Base-by-base conservation (phyloP, 2,329 filamentous ascomycete species). In the Sporothrix variecibatus region DNA sequence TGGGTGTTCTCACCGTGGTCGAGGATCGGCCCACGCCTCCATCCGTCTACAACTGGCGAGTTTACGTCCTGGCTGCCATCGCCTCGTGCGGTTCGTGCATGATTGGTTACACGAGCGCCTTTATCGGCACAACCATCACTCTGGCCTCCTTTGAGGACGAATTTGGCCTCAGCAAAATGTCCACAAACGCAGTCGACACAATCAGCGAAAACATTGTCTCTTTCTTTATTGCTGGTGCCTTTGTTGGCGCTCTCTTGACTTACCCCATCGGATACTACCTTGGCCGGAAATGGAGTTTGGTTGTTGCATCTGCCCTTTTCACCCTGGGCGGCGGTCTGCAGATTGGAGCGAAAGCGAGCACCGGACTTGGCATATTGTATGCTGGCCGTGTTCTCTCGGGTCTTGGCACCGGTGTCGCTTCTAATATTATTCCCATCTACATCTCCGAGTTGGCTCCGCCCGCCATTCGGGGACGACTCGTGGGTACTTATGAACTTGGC, bases 181-280 rank as follows among this genome's bases (percentile, higher is more conserved):
- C 40, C 40, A 43, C 6, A 43, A 15, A 12, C 9, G 40, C 3
- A 43, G 40, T 43, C 40, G 40, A 43, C 40, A 43, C 40, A 43
- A 43, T 43, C 40, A 78, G 82, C 1, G 87, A 91, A 82, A 95
- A 95, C 81, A 94, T 95, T 75, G 93, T 94, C 71, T 94, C 91
- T 38, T 88, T 92, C 72, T 95, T 94, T 83, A 93, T 95, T 82
- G 93, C 93, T 11, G 93, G 93, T 74, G 93, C 93, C 75, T 95
- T 96, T 84, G 95, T 95, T 78, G 93, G 93, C 70, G 89, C 91
- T n/a, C 83, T 94, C 60, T 87, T 88, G 75, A 91, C 90, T 73
- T 94, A 92, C 84, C 11, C 86, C 89, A 46, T 90, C 88, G 49
- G n/a, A 38, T 90, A 92, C 83, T 93, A 87, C 80, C 83, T 91